Conservation (phyloP, 495 filamentous ascomycete genomes). For the Chaetomidium leptoderma region DNA sequence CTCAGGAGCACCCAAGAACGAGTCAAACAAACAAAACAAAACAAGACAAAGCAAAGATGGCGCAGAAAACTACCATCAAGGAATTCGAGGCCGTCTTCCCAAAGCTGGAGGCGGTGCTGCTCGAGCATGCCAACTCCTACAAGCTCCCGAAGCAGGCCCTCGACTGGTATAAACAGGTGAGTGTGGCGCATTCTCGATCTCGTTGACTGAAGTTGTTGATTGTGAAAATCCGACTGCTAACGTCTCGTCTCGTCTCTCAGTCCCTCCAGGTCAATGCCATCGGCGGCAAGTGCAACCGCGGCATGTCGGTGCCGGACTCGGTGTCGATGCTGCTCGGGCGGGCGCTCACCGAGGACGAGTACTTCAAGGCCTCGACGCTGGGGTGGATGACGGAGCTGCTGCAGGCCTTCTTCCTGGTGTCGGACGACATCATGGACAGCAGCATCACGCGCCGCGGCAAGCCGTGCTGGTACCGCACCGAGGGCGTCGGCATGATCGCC, state of each 20-base stretch:
- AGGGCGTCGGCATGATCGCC: constrained; percentile 84
- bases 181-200: constrained; percentile 11
- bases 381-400: constrained; percentile 98
- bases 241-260: constrained; percentile 40
- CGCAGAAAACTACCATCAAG: constrained; percentile 62
- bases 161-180: constrained; percentile 84
- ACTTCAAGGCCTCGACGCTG: constrained; percentile 75
- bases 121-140: constrained; percentile 69
- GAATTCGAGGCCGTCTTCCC: constrained; percentile 90
- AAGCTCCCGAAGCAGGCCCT: constrained; percentile 75
- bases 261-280: constrained; percentile 76
- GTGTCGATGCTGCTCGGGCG: constrained; percentile 69
- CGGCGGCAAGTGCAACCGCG: constrained; percentile 97
- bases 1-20: no score
- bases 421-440: constrained; percentile 97
- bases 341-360: constrained; percentile 70
- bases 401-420: constrained; percentile 97
- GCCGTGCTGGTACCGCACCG: constrained; percentile 92
- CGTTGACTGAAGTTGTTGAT: not conserved
- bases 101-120: constrained; percentile 68
- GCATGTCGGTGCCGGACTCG: constrained; percentile 95
- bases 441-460: constrained; percentile 87
- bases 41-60: constrained; percentile 46
- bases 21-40: not conserved
- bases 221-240: constrained; percentile 21